phyloP scores from a whole-genome alignment of 257 asterid species.

The Paraleonurus japonicus region DNA sequence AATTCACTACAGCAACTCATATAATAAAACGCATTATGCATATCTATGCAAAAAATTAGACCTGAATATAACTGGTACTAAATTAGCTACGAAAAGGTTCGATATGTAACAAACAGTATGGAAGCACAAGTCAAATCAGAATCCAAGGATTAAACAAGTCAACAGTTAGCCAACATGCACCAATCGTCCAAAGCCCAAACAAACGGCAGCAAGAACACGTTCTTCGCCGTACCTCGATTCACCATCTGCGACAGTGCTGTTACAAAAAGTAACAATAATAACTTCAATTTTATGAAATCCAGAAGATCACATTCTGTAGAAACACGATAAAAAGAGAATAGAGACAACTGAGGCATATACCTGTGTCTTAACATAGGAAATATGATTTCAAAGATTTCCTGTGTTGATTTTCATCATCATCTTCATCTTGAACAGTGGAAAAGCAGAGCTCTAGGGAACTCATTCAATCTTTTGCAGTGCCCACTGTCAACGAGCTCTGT shows the following conservation, averaged over 20 bases:
- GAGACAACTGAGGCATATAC: conserved; percentile 21
- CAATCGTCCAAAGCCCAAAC: background rate
- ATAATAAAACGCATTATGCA: background rate
- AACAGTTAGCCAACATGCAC: conserved; percentile 28
- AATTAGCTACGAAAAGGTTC: background rate
- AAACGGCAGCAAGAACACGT: conserved; percentile 5
- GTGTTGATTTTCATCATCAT: conserved; percentile 42
- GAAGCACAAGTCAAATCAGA: conserved; percentile 9
- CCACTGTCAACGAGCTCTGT: conserved; percentile 46
- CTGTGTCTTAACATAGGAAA: conserved; percentile 29
- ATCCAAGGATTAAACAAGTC: conserved; percentile 25
- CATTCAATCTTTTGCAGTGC: conserved; percentile 33
- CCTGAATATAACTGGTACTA: background rate
- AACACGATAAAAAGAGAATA: background rate
- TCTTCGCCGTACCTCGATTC: conserved; percentile 6
- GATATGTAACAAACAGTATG: background rate
- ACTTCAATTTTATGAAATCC: background rate
- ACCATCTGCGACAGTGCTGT: conserved; percentile 27
- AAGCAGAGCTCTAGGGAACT: conserved; percentile 52
- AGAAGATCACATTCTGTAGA: background rate
- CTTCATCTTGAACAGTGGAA: conserved; percentile 27
- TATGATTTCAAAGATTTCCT: conserved; percentile 31
- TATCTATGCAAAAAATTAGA: background rate
- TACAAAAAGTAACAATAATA: conserved; percentile 11
- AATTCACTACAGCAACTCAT: too few species aligned